Base-by-base conservation (phyloP, 1,139 yeast genomes). In the Taphrina sp. region DNA sequence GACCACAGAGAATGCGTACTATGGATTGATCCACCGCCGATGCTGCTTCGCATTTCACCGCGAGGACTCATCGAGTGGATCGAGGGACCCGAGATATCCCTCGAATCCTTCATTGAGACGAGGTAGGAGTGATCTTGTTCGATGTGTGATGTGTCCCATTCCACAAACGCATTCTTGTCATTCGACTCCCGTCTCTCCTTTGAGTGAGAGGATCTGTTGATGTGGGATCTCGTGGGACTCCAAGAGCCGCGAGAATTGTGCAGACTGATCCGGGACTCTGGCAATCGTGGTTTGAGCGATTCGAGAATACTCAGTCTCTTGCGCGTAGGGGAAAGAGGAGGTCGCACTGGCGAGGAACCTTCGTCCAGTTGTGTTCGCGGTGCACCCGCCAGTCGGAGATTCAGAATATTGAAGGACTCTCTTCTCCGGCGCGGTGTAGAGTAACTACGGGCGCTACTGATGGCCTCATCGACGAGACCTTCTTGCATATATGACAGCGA, bases 91-190 rank as follows among this genome's bases (percentile, higher is more conserved):
- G 54, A 49, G 5, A 49, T 39, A 26, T 49, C 54, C 16, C 54
- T 35, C 14, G 46, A 49, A 39, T 49, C 54, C 24, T 34, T 22
- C 46, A 49, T 29, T 14, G 37, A 34, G n/a, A 49, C 45, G 34
- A 49, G 41, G 29, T 49, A 49, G 20, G 54, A 33, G 2, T 39
- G 46, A 29, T 49, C 54, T 2, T 26, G 36, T 29, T 49, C 54
- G 39, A 49, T 46, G 12, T 38, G 33, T 8, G 46, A 19, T n/a
- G 54, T 49, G 20, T 49, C 54, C 54, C 54, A 49, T 38, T 49
- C 37, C 16, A 46, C 31, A 39, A 49, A 49, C 12, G 54, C 54
- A 17, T 38, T 23, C 28, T 49, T 41, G 7, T 34, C 34, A 17
- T 39, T 36, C 24, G 41, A 31, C 19, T 16, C 23, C 14, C 42